Conservation (phyloP, 345 rosid genomes). For the Streptanthus diversifolius region DNA sequence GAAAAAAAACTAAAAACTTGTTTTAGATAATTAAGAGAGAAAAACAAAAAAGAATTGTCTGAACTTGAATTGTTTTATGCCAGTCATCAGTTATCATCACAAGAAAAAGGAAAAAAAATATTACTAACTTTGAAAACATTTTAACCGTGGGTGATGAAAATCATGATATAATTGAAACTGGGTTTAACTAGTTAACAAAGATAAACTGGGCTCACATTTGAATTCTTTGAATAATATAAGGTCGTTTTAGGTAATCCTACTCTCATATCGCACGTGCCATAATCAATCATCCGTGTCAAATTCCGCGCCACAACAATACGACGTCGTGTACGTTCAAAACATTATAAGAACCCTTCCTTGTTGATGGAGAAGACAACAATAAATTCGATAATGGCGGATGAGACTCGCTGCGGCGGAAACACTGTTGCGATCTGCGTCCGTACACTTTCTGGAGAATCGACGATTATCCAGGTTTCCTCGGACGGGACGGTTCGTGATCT, state of each 20-base stretch:
- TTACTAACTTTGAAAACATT: neutral
- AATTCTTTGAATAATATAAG: neutral
- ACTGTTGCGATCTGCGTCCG: conserved; percentile 51
- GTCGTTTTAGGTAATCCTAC: neutral
- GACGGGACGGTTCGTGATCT: conserved; percentile 47
- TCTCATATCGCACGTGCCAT: conserved; percentile 22
- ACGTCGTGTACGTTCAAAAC: neutral
- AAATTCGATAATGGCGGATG: conserved; percentile 18
- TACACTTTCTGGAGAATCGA: conserved; percentile 57
- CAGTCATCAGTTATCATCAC: neutral
- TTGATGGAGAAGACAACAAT: neutral
- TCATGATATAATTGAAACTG: neutral
- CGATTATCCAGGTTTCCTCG: conserved; percentile 34
- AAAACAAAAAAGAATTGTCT: neutral
- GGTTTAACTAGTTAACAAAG: neutral
- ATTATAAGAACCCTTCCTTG: neutral
- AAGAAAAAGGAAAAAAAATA: neutral
- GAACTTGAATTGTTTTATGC: neutral
- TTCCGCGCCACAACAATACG: conserved; percentile 23
- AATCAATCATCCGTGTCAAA: neutral
- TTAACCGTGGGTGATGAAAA: neutral
- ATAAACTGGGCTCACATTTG: neutral
- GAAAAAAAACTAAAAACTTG: neutral
- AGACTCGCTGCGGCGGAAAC: conserved; percentile 40
- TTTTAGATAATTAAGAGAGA: neutral